Conservation (phyloP, 2,329 filamentous ascomycete species). For the Aureobasidium namibiae region DNA sequence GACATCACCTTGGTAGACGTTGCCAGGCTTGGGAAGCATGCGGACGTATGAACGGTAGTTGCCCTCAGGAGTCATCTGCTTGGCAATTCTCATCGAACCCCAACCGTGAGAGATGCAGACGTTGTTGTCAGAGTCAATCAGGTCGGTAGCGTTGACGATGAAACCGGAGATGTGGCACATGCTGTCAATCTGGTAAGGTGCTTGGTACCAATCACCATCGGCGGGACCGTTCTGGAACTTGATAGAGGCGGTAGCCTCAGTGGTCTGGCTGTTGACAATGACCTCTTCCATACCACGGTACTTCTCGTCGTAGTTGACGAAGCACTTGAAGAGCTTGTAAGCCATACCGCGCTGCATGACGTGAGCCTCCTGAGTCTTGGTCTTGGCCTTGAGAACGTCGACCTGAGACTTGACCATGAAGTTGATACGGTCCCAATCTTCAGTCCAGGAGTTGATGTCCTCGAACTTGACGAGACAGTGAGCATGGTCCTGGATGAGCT, state of each 20-base stretch:
- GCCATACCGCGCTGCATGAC: constrained; percentile 67
- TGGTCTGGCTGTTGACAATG: constrained; percentile 47
- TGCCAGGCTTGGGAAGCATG: constrained; percentile 49
- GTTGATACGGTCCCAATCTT: constrained; percentile 58
- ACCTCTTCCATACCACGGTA: constrained; percentile 53
- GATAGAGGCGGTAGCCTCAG: constrained; percentile 47
- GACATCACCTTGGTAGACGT: constrained; percentile 51
- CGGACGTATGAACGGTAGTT: constrained; percentile 54
- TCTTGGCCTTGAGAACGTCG: constrained; percentile 60
- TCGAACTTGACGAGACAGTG: constrained; percentile 55
- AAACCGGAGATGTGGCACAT: constrained; percentile 51
- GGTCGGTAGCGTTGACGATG: constrained; percentile 52
- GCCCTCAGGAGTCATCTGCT: constrained; percentile 42
- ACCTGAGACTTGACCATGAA: constrained; percentile 50
- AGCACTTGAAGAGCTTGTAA: constrained; percentile 62
- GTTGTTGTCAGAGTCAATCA: constrained; percentile 50
- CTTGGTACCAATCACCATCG: constrained; percentile 49
- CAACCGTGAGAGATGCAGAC: constrained; percentile 57
- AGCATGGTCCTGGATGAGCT: constrained; percentile 53
- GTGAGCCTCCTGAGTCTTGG: constrained; percentile 57
- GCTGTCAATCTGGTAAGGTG: constrained; percentile 53
- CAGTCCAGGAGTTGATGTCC: constrained; percentile 51
- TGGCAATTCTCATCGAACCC: constrained; percentile 50
- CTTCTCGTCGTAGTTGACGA: constrained; percentile 49
- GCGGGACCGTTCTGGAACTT: constrained; percentile 47